Conservation (phyloP, 495 filamentous ascomycete genomes). For the Tuber aestivum region DNA sequence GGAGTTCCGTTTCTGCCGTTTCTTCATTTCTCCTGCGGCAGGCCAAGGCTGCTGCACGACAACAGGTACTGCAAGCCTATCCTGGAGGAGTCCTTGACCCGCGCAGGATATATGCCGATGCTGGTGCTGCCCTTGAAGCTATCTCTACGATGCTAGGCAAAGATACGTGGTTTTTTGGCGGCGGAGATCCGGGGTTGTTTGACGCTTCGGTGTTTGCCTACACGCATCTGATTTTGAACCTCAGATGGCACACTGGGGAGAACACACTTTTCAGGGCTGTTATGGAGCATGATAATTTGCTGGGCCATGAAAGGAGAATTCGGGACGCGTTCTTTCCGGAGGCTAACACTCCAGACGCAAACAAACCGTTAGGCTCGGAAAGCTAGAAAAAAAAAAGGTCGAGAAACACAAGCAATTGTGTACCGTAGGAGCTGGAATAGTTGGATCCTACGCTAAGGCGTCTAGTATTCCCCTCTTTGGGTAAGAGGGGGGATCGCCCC, state of each 20-base stretch:
- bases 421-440: not conserved
- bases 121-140: conserved; percentile 66
- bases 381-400: not conserved
- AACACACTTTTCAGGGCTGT: conserved; percentile 18
- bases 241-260: conserved; percentile 28
- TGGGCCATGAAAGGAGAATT: conserved; percentile 24
- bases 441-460: not conserved
- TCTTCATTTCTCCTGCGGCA: conserved; percentile 59
- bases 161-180: conserved; percentile 62
- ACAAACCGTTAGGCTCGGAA: not conserved
- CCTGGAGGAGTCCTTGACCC: conserved; percentile 53
- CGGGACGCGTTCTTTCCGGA: conserved; percentile 13
- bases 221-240: conserved; percentile 64
- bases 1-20: conserved; percentile 47
- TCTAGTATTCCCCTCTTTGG: not conserved
- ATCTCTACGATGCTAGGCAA: conserved; percentile 63
- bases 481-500: not conserved
- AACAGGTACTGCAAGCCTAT: conserved; percentile 63
- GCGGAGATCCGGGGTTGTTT: conserved; percentile 60
- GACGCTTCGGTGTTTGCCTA: conserved; percentile 89
- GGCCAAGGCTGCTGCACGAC: conserved; percentile 62
- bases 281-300: conserved; percentile 22
- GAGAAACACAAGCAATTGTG: not conserved
- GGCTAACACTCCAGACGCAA: not conserved
- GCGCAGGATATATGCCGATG: conserved; percentile 60